A percentile compares a stretch with the other conserved stretches of the same genome.
Evolutionary conservation across 2,329 filamentous ascomycete genomes (phyloP).

Genomic region (Fusarium pseudograminearum): DNA sequence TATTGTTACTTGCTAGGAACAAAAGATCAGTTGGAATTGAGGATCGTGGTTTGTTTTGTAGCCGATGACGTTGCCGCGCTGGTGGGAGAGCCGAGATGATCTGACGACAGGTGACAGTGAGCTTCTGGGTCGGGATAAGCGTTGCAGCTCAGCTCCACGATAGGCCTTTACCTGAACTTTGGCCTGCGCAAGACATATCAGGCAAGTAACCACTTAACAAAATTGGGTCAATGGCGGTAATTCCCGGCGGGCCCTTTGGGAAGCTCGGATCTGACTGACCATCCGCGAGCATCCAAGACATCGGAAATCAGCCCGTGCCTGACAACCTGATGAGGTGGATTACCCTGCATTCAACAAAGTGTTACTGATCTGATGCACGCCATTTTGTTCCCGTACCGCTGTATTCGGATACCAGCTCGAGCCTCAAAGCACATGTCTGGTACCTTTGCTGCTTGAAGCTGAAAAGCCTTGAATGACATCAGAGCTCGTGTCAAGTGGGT

Average conservation of each 20-base stretch:
- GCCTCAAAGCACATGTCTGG: slow-evolving; percentile 6
- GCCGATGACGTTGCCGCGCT: slow-evolving; percentile 47
- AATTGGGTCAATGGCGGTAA: slow-evolving; percentile 34
- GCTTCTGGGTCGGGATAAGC: slow-evolving; percentile 30
- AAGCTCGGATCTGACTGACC: slow-evolving; percentile 36
- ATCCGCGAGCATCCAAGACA: slow-evolving; percentile 34
- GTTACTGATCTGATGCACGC: not conserved
- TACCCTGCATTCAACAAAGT: slow-evolving; percentile 8
- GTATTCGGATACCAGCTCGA: not conserved
- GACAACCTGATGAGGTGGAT: slow-evolving; percentile 1
- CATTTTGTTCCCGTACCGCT: not conserved
- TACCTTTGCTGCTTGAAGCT: not conserved
- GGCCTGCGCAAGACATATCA: rapidly evolving
- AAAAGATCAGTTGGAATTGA: slow-evolving; percentile 11
- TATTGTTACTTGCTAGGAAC: slow-evolving; percentile 24
- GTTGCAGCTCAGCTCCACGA: not conserved
- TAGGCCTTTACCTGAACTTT: slow-evolving; percentile 28
- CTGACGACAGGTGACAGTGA: slow-evolving; percentile 34
- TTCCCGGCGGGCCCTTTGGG: slow-evolving; percentile 40
- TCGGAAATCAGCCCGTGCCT: slow-evolving; percentile 19
- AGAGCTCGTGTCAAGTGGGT: slow-evolving; percentile 9
- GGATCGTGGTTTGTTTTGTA: slow-evolving; percentile 38
- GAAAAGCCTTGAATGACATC: slow-evolving; percentile 14
- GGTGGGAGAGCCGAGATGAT: slow-evolving; percentile 43
- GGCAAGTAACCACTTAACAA: slow-evolving; percentile 36